Percentiles rank a stretch among this genome's conserved stretches.
Conservation (phyloP, 305 asterid species). For the Fraxinus velutina region DNA sequence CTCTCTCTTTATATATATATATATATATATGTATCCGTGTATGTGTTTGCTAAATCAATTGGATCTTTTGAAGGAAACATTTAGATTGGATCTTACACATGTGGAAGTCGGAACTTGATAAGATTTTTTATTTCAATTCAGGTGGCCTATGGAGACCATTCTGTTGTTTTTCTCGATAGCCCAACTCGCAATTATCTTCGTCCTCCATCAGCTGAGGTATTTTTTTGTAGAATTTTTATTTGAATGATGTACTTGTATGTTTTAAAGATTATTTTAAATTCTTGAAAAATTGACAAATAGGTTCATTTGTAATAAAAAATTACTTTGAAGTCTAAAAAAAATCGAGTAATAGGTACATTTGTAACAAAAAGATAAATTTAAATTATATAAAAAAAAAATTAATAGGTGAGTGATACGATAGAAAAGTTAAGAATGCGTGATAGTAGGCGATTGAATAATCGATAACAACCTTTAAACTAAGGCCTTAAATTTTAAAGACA, state of each 20-base stretch:
- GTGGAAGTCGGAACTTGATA: neutral
- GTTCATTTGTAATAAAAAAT: neutral
- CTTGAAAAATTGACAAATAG: no score
- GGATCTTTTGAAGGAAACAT: neutral
- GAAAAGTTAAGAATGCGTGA: neutral
- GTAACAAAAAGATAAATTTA: neutral
- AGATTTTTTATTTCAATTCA: conserved; percentile 24
- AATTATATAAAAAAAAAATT: neutral
- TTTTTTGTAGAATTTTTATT: neutral
- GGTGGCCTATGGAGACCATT: conserved; percentile 53
- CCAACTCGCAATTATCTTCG: conserved; percentile 66
- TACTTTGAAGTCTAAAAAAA: neutral
- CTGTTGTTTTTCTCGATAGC: conserved; percentile 66
- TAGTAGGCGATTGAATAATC: neutral
- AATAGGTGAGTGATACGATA: neutral
- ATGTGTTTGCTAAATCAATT: neutral
- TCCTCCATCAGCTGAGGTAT: conserved; percentile 50
- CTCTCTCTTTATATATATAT: neutral
- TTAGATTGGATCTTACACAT: neutral
- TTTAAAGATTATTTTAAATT: neutral
- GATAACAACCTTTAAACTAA: neutral
- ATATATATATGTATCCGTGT: neutral
- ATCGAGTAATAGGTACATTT: neutral
- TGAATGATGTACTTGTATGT: neutral
- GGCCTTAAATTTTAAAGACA: neutral